These are phyloP conservation scores for Nyssa sinensis DNA, from an alignment of 148 eudicot species.

Conservation along the genomic window DNA sequence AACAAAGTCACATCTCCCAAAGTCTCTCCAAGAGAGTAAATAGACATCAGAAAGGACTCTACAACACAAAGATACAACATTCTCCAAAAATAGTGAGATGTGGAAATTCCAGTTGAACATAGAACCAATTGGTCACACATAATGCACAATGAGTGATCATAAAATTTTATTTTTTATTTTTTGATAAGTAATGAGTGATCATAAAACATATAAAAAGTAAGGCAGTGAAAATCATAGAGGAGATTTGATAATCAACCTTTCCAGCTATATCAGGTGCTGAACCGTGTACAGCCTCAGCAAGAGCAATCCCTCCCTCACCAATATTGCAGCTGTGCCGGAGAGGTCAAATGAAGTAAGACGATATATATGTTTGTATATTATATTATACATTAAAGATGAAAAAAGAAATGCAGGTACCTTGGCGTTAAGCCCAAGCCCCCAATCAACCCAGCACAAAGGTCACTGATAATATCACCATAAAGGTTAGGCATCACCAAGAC, in stretches of 20 bases:
- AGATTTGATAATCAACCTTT: slow-evolving; percentile 53
- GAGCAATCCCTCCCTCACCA: slow-evolving; percentile 97
- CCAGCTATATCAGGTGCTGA: slow-evolving; percentile 99
- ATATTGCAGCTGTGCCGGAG: slow-evolving; percentile 64
- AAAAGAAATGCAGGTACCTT: slow-evolving; percentile 42
- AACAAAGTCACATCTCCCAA: no score
- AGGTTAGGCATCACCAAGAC: slow-evolving; percentile 98
- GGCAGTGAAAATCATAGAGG: background rate
- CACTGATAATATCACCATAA: slow-evolving; percentile 97
- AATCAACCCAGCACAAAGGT: slow-evolving; percentile 96
- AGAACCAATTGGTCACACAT: background rate
- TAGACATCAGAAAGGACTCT: no score
- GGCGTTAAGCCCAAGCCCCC: slow-evolving; percentile 98
- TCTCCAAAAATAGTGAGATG: background rate
- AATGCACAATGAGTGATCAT: background rate
- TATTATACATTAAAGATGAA: background rate
- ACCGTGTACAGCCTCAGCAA: slow-evolving; percentile 99
- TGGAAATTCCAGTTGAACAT: background rate
- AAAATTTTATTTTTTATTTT: no score
- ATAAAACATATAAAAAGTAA: background rate
- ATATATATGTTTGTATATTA: background rate
- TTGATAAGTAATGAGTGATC: no score
- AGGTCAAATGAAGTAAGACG: slow-evolving; percentile 10
- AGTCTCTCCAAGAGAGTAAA: no score
- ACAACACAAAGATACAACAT: background rate